Base-by-base conservation (phyloP, 805 yeast genomes). In the Wickerhamiella occidentalis region DNA sequence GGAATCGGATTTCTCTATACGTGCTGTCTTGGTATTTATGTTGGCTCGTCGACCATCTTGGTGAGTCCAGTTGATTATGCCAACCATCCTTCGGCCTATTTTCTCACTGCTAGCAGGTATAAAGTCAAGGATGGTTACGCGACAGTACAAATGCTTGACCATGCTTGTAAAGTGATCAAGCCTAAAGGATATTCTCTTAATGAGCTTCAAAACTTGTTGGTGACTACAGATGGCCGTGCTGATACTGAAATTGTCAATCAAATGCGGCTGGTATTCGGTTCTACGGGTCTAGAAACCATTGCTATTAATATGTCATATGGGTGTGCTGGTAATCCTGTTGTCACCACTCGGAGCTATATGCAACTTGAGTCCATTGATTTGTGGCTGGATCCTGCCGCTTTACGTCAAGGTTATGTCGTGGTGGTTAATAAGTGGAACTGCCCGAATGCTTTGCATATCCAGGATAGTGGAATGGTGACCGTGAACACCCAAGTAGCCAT, bases 401-500 rank as follows among this genome's bases (percentile, higher is more conserved):
- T 92, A 51, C 74, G 96, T n/a, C 90, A 86, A 54, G 98, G 99
- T 2, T 77, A 81, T 48, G 74, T 92, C 2, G 78, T 83, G 18
- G 73, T 84, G 22, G 88, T 86, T 5, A 82, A 84, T 56, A 90
- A 86, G 9, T 75, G 75, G 3, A 82, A 78, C 54, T 72, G 72
- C 22, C 80, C 84, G 3, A 73, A 75, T 55, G 85, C 87, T 0
- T 67, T 92, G 47, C 81, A 80, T 50, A 67, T 92, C 7, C 95
- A 87, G 60, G 98, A 92, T 60, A 85, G 95, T 0, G 99, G 99
- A 11, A 83, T 90, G 73, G 96, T 88, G 0, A 94, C 96, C 0
- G 88, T 87, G 7, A 85, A 94, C 61, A 85, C 97, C 0, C 95
- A 88, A 60, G 77, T 92, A 29, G 92, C 94, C 1, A 83, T 92